phyloP scores from a whole-genome alignment of 192 early-diverging fungal genomes.

The Coemansia sp. region DNA sequence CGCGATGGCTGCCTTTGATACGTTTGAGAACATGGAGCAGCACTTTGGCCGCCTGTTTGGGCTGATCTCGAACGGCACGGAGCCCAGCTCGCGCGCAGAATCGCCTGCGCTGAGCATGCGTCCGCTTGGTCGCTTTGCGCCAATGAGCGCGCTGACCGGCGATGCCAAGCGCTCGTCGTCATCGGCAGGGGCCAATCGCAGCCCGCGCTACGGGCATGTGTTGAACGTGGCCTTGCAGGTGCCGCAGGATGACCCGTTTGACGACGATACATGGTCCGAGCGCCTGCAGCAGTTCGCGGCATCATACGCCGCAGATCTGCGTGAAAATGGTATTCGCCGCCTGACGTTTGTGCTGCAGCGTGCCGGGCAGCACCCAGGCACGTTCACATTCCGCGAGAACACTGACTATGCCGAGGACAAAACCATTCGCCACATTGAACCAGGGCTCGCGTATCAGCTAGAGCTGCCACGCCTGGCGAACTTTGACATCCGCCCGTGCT shows the following conservation, averaged over 20 bases:
- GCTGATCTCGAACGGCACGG: constrained; percentile 57
- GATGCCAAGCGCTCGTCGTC: constrained; percentile 20
- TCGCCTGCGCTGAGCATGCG: constrained; percentile 45
- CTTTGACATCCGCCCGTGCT: constrained; percentile 96
- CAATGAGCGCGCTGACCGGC: constrained; percentile 46
- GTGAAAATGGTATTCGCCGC: constrained; percentile 77
- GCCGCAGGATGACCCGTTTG: constrained; percentile 56
- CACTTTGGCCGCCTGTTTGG: constrained; percentile 60
- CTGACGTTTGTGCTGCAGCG: constrained; percentile 88
- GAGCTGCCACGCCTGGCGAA: constrained; percentile 89
- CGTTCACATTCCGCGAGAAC: constrained; percentile 95
- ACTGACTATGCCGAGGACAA: constrained; percentile 83
- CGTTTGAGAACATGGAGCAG: constrained; percentile 67
- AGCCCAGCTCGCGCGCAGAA: constrained; percentile 43
- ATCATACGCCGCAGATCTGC: constrained; percentile 59
- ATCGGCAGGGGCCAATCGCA: constrained; percentile 6
- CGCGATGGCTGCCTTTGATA: constrained; percentile 74
- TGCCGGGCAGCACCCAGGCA: constrained; percentile 79
- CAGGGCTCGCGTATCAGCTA: constrained; percentile 95
- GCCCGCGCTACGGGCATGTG: constrained; percentile 68
- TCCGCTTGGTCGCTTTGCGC: constrained; percentile 23
- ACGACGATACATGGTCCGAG: constrained; percentile 68
- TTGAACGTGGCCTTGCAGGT: constrained; percentile 80
- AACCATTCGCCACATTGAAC: constrained; percentile 97
- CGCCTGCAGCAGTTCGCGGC: constrained; percentile 66